Evolutionary conservation across 805 yeast genomes (phyloP).

Genomic region (Debaryomyces hansenii): DNA sequence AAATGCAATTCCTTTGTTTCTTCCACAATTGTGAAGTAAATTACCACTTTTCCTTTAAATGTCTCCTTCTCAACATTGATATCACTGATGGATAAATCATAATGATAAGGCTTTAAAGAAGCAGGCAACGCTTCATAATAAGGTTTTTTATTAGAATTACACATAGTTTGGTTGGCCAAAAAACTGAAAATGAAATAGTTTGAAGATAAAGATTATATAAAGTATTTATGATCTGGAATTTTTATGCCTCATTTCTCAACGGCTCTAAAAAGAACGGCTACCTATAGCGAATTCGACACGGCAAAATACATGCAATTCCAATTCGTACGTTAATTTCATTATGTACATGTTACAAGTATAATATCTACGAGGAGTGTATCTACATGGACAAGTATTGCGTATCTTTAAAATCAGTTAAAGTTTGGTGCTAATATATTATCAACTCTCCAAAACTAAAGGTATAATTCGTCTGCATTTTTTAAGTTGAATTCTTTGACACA

Average conservation of each 20-base stretch:
- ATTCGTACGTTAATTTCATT: background rate
- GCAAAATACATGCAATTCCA: background rate
- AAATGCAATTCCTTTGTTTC: conserved; percentile 47
- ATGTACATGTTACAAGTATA: too few relatives aligned
- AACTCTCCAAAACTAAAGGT: too few relatives aligned
- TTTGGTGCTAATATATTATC: too few relatives aligned
- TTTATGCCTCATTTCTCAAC: conserved; percentile 3
- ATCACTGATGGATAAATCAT: conserved; percentile 59
- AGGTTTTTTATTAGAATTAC: conserved; percentile 8
- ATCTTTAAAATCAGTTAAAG: too few relatives aligned
- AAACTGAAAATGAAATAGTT: background rate
- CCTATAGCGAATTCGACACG: background rate
- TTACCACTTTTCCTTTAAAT: conserved; percentile 48
- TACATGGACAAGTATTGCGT: too few relatives aligned
- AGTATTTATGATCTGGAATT: too few relatives aligned
- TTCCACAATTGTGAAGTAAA: conserved; percentile 46
- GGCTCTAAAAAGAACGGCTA: background rate
- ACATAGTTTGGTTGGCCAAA: conserved; percentile 2
- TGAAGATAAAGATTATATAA: too few relatives aligned
- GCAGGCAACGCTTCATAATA: conserved; percentile 57
- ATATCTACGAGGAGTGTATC: too few relatives aligned
- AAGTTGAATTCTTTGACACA: too few relatives aligned
- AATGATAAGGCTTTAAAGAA: conserved; percentile 71
- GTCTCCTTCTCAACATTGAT: conserved; percentile 52
- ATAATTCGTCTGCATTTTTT: too few relatives aligned